These are phyloP conservation scores for Collybia nuda DNA, from an alignment of 768 basidiomycete species.

Conservation along the genomic window DNA sequence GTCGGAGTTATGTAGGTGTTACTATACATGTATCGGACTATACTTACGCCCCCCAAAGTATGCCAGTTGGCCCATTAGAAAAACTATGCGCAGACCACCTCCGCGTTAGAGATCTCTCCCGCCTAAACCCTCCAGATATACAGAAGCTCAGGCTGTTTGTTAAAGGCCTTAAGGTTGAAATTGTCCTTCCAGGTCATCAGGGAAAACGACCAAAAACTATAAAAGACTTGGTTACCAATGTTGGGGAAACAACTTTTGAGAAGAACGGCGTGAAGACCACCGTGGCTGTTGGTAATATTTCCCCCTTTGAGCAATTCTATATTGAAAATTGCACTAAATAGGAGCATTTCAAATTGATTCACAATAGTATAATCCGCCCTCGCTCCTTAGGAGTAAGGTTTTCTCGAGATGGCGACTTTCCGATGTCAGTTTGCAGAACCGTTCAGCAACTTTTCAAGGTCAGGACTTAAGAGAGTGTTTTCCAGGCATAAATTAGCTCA, in stretches of 20 bases:
- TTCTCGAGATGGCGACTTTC: slow-evolving; percentile 25
- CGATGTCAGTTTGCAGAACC: slow-evolving; percentile 23
- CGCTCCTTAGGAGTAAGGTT: slow-evolving; percentile 25
- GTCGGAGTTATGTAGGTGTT: slow-evolving; percentile 36
- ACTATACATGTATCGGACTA: neutral
- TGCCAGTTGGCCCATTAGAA: slow-evolving; percentile 21
- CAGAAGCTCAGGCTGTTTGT: slow-evolving; percentile 24
- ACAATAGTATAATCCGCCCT: slow-evolving; percentile 20
- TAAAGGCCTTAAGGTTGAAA: slow-evolving; percentile 25
- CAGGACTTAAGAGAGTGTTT: neutral
- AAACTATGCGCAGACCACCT: slow-evolving; percentile 20
- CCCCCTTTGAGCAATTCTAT: neutral
- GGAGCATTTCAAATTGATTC: slow-evolving; percentile 24
- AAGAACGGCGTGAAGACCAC: slow-evolving; percentile 21
- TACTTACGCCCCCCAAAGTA: slow-evolving; percentile 9
- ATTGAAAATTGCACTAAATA: slow-evolving; percentile 4
- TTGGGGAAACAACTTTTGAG: slow-evolving; percentile 24
- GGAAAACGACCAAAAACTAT: slow-evolving; percentile 23
- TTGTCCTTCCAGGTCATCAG: slow-evolving; percentile 16
- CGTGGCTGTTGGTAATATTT: slow-evolving; percentile 20
- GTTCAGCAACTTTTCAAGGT: slow-evolving; percentile 29
- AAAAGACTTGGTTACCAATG: slow-evolving; percentile 24
- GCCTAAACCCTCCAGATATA: slow-evolving; percentile 11
- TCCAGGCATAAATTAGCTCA: neutral
- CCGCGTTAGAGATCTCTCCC: slow-evolving; percentile 12